Conservation (phyloP, 2,329 filamentous ascomycete species). For the Zasmidium citrigriseum region DNA sequence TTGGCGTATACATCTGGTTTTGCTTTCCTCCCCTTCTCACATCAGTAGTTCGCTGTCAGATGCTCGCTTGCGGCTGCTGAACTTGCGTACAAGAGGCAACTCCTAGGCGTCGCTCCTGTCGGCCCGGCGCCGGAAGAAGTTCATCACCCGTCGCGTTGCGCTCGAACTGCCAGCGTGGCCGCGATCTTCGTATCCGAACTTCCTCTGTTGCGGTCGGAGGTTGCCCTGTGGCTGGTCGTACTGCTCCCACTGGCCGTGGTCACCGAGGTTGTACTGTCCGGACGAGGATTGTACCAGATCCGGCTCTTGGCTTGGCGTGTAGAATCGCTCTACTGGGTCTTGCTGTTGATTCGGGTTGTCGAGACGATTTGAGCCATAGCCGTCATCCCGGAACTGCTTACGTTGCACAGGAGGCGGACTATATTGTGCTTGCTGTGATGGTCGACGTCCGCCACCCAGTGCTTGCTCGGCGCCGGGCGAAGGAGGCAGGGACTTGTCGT, state of each 20-base stretch:
- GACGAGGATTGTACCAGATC: conserved; percentile 13
- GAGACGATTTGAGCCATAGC: conserved; percentile 28
- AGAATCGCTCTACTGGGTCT: conserved; percentile 34
- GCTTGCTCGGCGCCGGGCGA: conserved; percentile 18
- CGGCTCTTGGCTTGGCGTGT: conserved; percentile 30
- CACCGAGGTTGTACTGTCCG: conserved; percentile 37
- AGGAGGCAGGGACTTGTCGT: conserved; percentile 33
- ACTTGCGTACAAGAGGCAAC: conserved; percentile 14
- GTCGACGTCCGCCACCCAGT: background rate
- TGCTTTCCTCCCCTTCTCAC: background rate
- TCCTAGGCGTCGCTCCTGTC: conserved; percentile 51
- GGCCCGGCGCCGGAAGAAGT: conserved; percentile 89
- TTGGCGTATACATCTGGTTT: background rate
- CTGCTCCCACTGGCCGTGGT: conserved; percentile 20
- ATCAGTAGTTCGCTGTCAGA: background rate
- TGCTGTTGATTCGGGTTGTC: conserved; percentile 11
- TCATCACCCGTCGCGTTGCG: conserved; percentile 91
- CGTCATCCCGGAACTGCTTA: conserved; percentile 35
- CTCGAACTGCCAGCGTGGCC: conserved; percentile 78
- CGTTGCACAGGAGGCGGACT: conserved; percentile 25
- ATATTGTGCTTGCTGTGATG: background rate
- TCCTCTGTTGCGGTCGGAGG: conserved; percentile 74
- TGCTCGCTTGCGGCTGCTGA: conserved; percentile 15
- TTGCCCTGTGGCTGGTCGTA: conserved; percentile 43
- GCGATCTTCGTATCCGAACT: conserved; percentile 88